A percentile compares a stretch with the other conserved stretches of the same genome.
Evolutionary conservation across 371 early-diverging fungal genomes (phyloP).

Genomic region (Cokeromyces recurvatus): DNA sequence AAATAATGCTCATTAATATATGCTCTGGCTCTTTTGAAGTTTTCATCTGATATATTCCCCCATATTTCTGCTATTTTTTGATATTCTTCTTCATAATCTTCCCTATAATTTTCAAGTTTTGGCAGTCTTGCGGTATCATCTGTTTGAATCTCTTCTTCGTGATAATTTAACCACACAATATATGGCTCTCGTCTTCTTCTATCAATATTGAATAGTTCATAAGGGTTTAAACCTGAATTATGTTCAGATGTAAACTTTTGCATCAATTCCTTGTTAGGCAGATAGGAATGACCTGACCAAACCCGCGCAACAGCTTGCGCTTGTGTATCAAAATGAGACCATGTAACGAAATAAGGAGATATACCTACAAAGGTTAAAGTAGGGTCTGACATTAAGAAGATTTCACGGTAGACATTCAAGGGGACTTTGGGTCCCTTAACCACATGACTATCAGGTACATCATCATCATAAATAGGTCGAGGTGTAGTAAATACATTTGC

Average conservation of each 20-base stretch:
- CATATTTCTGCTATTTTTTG: neutral
- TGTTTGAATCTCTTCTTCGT: constrained; percentile 13
- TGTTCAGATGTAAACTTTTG: constrained; percentile 6
- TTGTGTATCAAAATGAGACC: constrained; percentile 29
- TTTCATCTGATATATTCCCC: neutral
- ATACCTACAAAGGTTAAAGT: constrained; percentile 32
- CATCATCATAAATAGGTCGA: no score
- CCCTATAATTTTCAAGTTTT: constrained; percentile 4
- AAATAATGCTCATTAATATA: no score
- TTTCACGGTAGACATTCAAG: constrained; percentile 26
- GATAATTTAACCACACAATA: constrained; percentile 31
- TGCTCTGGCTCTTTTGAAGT: neutral
- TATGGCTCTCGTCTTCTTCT: constrained; percentile 9
- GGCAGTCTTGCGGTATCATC: constrained; percentile 3
- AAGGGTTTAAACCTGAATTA: constrained; percentile 5
- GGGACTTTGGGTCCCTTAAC: constrained; percentile 6
- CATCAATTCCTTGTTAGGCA: constrained; percentile 25
- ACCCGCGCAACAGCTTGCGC: constrained; percentile 34
- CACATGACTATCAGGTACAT: constrained; percentile 11
- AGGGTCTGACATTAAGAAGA: constrained; percentile 33
- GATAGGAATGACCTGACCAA: constrained; percentile 24
- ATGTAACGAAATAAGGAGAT: constrained; percentile 13
- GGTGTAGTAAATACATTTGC: neutral
- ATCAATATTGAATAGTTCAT: constrained; percentile 1
- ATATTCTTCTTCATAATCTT: constrained; percentile 3